A percentile compares a stretch with the other conserved stretches of the same genome.
Evolutionary conservation across 768 basidiomycete genomes (phyloP).

Genomic region (Panellus pusillus): DNA sequence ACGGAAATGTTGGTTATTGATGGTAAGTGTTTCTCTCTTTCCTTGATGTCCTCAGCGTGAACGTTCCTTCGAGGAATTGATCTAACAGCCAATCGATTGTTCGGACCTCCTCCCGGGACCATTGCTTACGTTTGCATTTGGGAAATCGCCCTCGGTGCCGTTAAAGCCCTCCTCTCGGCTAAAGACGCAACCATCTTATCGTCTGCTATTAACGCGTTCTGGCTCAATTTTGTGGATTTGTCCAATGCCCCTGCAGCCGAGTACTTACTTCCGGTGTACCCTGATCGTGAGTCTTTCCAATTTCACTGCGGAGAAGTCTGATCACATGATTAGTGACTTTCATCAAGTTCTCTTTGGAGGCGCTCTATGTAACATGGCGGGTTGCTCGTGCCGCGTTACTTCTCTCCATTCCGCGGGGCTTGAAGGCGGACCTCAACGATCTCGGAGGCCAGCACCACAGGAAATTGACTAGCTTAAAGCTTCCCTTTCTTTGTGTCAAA

Average conservation of each 20-base stretch:
- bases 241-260: constrained; percentile 80
- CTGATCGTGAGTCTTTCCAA: constrained; percentile 64
- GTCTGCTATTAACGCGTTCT: constrained; percentile 58
- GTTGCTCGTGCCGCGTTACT: constrained; percentile 55
- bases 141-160: constrained; percentile 75
- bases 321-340: constrained; percentile 67
- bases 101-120: constrained; percentile 84
- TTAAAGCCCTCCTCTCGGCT: constrained; percentile 59
- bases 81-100: constrained; percentile 81
- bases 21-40: constrained; percentile 28
- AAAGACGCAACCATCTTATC: constrained; percentile 50
- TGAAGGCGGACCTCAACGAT: constrained; percentile 73
- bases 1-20: constrained; percentile 51
- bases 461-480: constrained; percentile 57
- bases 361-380: constrained; percentile 57
- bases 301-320: constrained; percentile 7
- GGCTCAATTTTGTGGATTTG: constrained; percentile 69
- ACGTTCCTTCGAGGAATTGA: constrained; percentile 56
- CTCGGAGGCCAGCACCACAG: constrained; percentile 66
- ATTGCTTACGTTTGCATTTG: constrained; percentile 91
- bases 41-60: not conserved
- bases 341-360: constrained; percentile 61
- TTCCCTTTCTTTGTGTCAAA: constrained; percentile 52
- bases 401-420: constrained; percentile 54
- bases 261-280: constrained; percentile 60